A percentile compares a stretch with the other conserved stretches of the same genome.
phyloP scores from a whole-genome alignment of 805 yeast genomes.

The Cyberlindnera galapagoensis region DNA sequence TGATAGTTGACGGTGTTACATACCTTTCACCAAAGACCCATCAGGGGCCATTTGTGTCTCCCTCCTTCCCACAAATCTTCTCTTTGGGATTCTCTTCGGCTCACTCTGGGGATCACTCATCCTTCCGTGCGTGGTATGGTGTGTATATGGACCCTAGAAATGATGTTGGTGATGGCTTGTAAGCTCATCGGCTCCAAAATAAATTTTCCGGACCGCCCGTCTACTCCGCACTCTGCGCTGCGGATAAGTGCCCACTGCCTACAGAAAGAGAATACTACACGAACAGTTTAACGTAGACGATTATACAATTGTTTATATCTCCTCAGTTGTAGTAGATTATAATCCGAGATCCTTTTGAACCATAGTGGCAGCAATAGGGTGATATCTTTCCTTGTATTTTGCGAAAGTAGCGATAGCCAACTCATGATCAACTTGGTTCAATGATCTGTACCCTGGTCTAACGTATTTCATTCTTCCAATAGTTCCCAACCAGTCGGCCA shows the following conservation, averaged over 20 bases:
- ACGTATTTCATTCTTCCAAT: conserved; percentile 95
- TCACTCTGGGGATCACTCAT: too few relatives aligned
- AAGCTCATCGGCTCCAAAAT: too few relatives aligned
- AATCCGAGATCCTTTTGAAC: conserved; percentile 76
- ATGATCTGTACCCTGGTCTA: conserved; percentile 72
- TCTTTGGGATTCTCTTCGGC: conserved; percentile 31
- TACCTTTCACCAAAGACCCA: conserved; percentile 16
- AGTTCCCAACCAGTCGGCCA: conserved; percentile 83
- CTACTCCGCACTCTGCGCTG: too few relatives aligned
- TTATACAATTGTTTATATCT: too few relatives aligned
- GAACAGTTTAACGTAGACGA: too few relatives aligned
- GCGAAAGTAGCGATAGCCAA: conserved; percentile 63
- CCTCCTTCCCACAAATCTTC: conserved; percentile 57
- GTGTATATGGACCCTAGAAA: too few relatives aligned
- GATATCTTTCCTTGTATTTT: conserved; percentile 55
- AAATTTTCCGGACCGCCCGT: too few relatives aligned
- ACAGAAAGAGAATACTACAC: too few relatives aligned
- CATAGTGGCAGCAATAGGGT: conserved; percentile 77
- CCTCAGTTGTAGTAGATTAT: too few relatives aligned
- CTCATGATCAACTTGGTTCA: conserved; percentile 56
- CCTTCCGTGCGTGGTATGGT: too few relatives aligned
- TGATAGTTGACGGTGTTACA: not conserved
- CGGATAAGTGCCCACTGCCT: too few relatives aligned
- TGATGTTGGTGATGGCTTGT: too few relatives aligned
- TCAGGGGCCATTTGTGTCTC: conserved; percentile 12